A percentile compares a stretch with the other conserved stretches of the same genome.
These are phyloP conservation scores for Neopestalotiopsis clavispora DNA, from an alignment of 2,329 filamentous ascomycete species.

Conservation along the genomic window DNA sequence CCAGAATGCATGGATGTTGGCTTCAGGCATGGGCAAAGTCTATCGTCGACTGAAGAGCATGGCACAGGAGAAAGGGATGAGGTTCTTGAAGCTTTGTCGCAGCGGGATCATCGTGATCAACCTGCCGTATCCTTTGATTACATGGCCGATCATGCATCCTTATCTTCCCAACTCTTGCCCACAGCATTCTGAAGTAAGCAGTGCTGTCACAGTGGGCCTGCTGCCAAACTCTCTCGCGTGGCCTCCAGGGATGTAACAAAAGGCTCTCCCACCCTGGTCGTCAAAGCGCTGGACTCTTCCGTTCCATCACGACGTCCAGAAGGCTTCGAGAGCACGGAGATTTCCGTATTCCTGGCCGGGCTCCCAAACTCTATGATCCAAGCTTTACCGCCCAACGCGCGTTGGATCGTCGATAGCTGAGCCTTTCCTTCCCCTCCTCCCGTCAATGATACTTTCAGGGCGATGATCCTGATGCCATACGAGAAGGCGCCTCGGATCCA, in stretches of 20 bases:
- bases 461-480: too few species aligned
- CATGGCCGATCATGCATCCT: constrained; percentile 1
- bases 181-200: neutral
- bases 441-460: too few species aligned
- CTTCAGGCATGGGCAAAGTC: neutral
- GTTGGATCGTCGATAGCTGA: neutral
- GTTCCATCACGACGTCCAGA: neutral
- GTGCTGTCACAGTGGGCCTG: constrained; percentile 5
- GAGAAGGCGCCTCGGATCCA: too few species aligned
- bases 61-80: neutral
- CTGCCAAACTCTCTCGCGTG: constrained; percentile 11
- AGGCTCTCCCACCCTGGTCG: neutral
- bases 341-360: neutral
- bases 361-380: neutral
- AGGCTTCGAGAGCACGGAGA: neutral
- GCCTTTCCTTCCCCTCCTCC: neutral
- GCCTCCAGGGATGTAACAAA: constrained; percentile 11
- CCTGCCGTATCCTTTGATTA: neutral
- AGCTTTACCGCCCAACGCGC: neutral
- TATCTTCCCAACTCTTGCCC: neutral
- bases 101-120: neutral
- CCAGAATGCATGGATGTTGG: too few species aligned
- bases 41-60: neutral
- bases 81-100: neutral
- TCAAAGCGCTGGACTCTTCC: neutral